Evolutionary conservation across 1,284 basidiomycete genomes (phyloP), one percentile per base, ranked within the genome.

Genomic region (Cryptococcus deneoformans): DNA sequence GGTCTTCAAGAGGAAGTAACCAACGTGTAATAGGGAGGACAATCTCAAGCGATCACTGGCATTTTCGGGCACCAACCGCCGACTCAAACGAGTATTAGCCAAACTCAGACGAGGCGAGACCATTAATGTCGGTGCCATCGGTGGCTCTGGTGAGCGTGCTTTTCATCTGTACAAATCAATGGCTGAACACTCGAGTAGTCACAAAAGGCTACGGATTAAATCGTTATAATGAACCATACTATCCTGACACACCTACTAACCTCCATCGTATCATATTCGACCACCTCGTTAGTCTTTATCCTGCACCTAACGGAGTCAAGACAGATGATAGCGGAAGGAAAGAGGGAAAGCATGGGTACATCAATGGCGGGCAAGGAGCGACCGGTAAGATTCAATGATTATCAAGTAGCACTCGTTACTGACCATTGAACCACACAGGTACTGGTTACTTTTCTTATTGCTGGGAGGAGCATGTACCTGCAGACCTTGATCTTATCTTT

Each of bases 351-450:
- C 70, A 73, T 47, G 52, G 56, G 24, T 71, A 67, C 46, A 53
- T 66, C n/a, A 72, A 70, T 48, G 70, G 70, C 20, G 70, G 68
- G 6, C 70, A 70, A 49, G 72, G 72, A 38, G 72, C 68, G 14
- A 62, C 66, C 1, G 72, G 72, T 45, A 50, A 56, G 60, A 53
- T 12, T 34, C 40, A 5, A 10, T 16, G 14, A 47, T 34, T 29
- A 29, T 46, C 10, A 20, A 20, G 10, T 10, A 24, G 12, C 10
- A 20, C 12, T 10, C 1, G 20, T 14, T 14, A 36, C 10, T 8
- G 24, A 12, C 6, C 20, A 16, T 11, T 12, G 14, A 14, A 24
- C 5, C 16, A 29, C 34, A 16, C 49, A 56, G 72, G 72, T 9
- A 58, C 59, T 36, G 68, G 71, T 50, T 74, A 74, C 59, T 72